Base-by-base conservation (phyloP, 805 yeast genomes). In the Saccharomycopsis oosterbeekiorum region DNA sequence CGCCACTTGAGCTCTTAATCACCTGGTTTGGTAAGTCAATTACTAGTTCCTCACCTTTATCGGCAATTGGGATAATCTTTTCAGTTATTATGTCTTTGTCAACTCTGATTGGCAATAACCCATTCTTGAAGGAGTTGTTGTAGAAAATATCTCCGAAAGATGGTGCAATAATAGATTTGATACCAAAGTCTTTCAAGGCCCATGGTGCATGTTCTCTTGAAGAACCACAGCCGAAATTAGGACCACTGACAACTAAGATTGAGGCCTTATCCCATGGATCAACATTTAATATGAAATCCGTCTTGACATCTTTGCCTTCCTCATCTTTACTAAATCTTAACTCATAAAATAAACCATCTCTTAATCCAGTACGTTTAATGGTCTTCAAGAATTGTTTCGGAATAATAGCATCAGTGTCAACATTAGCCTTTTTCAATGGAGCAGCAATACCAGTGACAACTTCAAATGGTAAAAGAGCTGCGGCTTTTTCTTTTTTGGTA, bases 151-250 rank as follows among this genome's bases (percentile, higher is more conserved):
- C 99, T 74, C 98, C 99, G 68, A 93, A 94, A 0, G 97, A 91
- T 62, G 98, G 99, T 5, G 98, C 98, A 74, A 94, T 92, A 70
- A 94, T 88, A 65, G 93, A 86, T 74, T 88, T 86, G 74, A 94
- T 91, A 75, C 99, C 99, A 70, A 94, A 94, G 76, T 94, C 99
- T 70, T 91, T 92, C 67, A 94, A 81, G 1, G 99, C 98, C 99
- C 99, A 94, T 62, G 99, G 98, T 40, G 99, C 99, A 71, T 94
- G 99, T 75, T 94, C 99, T 82, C 99, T 89, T 1, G 97, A 92
- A 50, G 97, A 92, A 70, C 99, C 99, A 79, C 99, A 94, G 67
- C 99, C 99, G 72, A 94, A 94, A 80, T 94, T 94, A 72, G 89
- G 96, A 73, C 99, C 99, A 53, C 96, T 84, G 63, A 91, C 96